Percentiles rank a stretch among this genome's conserved stretches.
These are phyloP conservation scores for Lanzia echinophila DNA, from an alignment of 2,329 filamentous ascomycete genomes.

Conservation along the genomic window DNA sequence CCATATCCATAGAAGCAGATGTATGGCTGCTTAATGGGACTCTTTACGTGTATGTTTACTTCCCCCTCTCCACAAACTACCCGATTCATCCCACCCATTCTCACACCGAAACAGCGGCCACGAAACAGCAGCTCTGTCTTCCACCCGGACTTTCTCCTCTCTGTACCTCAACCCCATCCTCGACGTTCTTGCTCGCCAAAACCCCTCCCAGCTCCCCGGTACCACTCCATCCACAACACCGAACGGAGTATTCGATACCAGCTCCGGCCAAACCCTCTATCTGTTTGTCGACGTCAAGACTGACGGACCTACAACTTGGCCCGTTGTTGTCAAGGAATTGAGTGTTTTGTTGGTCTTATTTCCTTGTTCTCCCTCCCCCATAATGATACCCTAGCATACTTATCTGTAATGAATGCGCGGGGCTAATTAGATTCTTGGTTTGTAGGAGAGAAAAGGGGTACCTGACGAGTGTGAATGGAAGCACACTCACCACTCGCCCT, in stretches of 20 bases:
- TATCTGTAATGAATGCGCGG: neutral
- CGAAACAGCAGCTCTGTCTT: conserved; percentile 21
- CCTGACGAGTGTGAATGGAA: conserved; percentile 21
- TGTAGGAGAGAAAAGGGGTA: conserved; percentile 28
- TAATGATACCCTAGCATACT: neutral
- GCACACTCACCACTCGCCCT: conserved; percentile 18
- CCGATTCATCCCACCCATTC: neutral
- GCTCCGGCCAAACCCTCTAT: conserved; percentile 50
- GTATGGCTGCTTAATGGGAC: conserved; percentile 28
- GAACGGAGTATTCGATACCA: conserved; percentile 56
- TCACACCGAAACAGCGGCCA: conserved; percentile 18
- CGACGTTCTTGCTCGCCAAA: conserved; percentile 23
- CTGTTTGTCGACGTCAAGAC: conserved; percentile 61
- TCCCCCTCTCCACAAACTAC: neutral
- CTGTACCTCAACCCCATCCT: conserved; percentile 27
- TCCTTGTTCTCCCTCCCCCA: neutral
- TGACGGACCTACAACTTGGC: conserved; percentile 46
- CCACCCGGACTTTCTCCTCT: conserved; percentile 21
- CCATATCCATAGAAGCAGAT: conserved; percentile 23
- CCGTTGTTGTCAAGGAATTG: conserved; percentile 48
- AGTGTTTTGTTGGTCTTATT: conserved; percentile 40
- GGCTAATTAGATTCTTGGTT: neutral
- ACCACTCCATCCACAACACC: conserved; percentile 37
- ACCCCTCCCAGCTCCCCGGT: conserved; percentile 32
- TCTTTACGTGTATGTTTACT: conserved; percentile 7